These are phyloP conservation scores for Phytophthora tentaculata DNA, from an alignment of 352 stramenopile genomes.

Conservation along the genomic window DNA sequence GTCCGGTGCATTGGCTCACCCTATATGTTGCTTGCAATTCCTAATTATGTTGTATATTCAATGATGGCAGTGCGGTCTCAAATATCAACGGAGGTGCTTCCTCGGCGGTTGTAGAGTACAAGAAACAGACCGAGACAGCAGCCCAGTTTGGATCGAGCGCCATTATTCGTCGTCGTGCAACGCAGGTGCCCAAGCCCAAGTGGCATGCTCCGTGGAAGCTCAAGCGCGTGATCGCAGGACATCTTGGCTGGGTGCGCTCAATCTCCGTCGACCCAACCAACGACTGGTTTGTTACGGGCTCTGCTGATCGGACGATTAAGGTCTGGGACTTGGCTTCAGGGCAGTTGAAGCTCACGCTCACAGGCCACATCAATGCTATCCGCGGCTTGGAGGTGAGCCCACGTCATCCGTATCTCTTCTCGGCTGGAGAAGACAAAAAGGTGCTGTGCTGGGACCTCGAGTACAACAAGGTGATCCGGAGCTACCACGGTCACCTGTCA, in stretches of 20 bases:
- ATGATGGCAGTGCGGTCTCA: slow-evolving; percentile 24
- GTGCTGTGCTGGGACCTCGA: slow-evolving; percentile 99
- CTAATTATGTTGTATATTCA: slow-evolving; percentile 13
- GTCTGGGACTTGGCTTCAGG: slow-evolving; percentile 97
- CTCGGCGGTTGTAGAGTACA: slow-evolving; percentile 67
- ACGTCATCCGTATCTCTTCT: slow-evolving; percentile 98
- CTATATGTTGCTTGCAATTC: neutral
- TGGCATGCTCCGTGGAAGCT: slow-evolving; percentile 99
- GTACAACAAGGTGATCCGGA: slow-evolving; percentile 99
- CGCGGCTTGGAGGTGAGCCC: slow-evolving; percentile 95
- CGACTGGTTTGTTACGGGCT: slow-evolving; percentile 98
- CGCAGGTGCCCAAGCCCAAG: slow-evolving; percentile 94
- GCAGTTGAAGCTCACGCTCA: slow-evolving; percentile 99
- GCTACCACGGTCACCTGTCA: slow-evolving; percentile 99
- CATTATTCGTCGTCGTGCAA: slow-evolving; percentile 80
- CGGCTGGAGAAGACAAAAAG: slow-evolving; percentile 98
- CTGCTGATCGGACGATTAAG: slow-evolving; percentile 98
- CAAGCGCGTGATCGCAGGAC: slow-evolving; percentile 94
- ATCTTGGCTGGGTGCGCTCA: slow-evolving; percentile 97
- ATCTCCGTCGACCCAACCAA: slow-evolving; percentile 98
- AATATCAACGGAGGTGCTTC: slow-evolving; percentile 29
- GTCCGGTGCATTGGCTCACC: slow-evolving; percentile 16
- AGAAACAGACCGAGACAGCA: slow-evolving; percentile 54
- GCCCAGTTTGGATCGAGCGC: slow-evolving; percentile 63
- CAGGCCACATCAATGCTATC: slow-evolving; percentile 98